A percentile compares a stretch with the other conserved stretches of the same genome.
Conservation (phyloP, 1,139 yeast genomes). For the Hemisphaericaspora xylanilytica region DNA sequence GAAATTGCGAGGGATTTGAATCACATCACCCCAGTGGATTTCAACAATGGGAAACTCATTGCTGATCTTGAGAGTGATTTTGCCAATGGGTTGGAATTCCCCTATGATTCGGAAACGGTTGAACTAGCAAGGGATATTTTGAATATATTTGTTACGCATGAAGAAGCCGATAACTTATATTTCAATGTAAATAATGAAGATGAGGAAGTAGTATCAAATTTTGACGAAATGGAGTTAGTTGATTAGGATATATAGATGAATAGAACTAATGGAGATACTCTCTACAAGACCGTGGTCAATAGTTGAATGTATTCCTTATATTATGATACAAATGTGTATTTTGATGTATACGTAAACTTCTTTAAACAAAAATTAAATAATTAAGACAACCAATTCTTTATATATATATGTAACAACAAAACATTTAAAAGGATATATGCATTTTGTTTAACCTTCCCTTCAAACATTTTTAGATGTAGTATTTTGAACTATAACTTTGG, state of each 20-base stretch:
- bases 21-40: conserved; percentile 22
- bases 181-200: conserved; percentile 55
- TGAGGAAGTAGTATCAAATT: conserved; percentile 14
- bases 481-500: not conserved
- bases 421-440: not conserved
- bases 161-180: conserved; percentile 76
- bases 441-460: not conserved
- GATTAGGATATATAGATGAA: conserved; percentile 5
- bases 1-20: conserved; percentile 37
- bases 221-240: conserved; percentile 27
- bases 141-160: conserved; percentile 67
- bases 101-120: conserved; percentile 61
- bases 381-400: conserved; percentile 4
- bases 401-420: conserved; percentile 2
- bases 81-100: conserved; percentile 60
- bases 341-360: conserved; percentile 14
- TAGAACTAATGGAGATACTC: too few relatives aligned
- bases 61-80: conserved; percentile 40
- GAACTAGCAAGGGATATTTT: conserved; percentile 71
- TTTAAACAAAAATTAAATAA: conserved; percentile 6
- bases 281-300: too few relatives aligned
- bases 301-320: conserved; percentile 7
- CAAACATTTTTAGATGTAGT: conserved; percentile 1
- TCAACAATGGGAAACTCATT: conserved; percentile 13
- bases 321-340: conserved; percentile 16